Conservation (phyloP, 768 basidiomycete genomes). For the Hirschioporus abietinus region DNA sequence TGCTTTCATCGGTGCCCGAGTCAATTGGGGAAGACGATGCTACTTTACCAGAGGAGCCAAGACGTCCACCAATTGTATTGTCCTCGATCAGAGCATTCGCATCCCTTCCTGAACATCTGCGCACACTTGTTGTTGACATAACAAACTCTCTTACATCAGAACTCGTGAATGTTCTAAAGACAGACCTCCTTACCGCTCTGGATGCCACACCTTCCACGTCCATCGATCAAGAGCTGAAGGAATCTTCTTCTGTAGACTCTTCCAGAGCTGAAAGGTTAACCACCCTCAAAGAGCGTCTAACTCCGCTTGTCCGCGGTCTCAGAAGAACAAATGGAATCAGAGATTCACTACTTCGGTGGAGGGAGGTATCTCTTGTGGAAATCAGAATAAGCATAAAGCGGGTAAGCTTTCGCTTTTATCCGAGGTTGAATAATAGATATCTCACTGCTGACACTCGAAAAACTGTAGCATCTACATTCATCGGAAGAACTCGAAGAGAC, state of each 20-base stretch:
- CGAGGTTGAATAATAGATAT: not conserved
- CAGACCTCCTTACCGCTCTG: conserved; percentile 58
- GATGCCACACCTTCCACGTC: conserved; percentile 17
- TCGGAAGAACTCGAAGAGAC: conserved; percentile 52
- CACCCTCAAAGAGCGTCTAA: conserved; percentile 55
- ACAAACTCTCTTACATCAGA: conserved; percentile 72
- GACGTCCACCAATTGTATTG: conserved; percentile 44
- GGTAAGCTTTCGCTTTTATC: conserved; percentile 35
- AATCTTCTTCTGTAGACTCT: not conserved
- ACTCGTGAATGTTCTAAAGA: conserved; percentile 62
- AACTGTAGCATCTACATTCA: conserved; percentile 49
- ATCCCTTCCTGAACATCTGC: conserved; percentile 70
- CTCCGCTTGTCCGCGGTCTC: conserved; percentile 74
- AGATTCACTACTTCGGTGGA: conserved; percentile 64
- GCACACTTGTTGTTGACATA: conserved; percentile 69
- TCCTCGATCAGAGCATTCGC: conserved; percentile 67
- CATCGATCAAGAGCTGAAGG: conserved; percentile 11
- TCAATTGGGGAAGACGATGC: conserved; percentile 18
- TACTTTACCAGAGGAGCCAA: conserved; percentile 16
- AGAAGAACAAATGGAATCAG: conserved; percentile 65
- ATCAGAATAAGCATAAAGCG: conserved; percentile 51
- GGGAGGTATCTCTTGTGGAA: conserved; percentile 60
- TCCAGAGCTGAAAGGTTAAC: conserved; percentile 22
- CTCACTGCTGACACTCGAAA: not conserved
- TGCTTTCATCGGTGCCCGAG: conserved; percentile 34